Evolutionary conservation across 1,284 basidiomycete species (phyloP), one percentile per base, ranked within the genome.

Genomic region (Boletus sp.): DNA sequence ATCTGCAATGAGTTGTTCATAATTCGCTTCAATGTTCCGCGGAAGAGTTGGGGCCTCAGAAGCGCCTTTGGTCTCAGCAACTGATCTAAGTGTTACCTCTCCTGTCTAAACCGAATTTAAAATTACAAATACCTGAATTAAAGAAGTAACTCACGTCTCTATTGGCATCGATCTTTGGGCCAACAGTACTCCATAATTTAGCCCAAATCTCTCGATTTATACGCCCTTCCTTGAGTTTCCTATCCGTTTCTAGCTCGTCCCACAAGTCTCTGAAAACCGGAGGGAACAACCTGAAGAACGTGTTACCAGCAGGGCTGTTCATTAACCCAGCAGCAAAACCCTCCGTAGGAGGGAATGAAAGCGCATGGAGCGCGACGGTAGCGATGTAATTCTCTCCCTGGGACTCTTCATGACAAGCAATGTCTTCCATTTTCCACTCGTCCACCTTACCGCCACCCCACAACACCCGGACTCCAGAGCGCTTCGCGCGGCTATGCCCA

Each of bases 371-470:
- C 0, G 94, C 95, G 29, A 96, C 75, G 3, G 91, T 92, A 2
- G 96, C 85, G 53, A 97, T 83, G 67, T 94, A 98, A 67, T 98
- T 89, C 68, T 96, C 93, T 4, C 96, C 94, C 68, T 98, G 93
- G 1, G 70, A 70, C 57, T 86, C 80, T 60, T 91, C 84, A 45
- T 84, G 78, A 69, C 96, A 98, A 4, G 91, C 95, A 42, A 93
- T 77, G 58, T 93, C 86, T 2, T 89, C 85, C 92, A 98, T 98
- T 18, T 73, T 73, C 88, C 91, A 96, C 51, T 87, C 82, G 56
- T 86, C 83, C 24, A 79, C 75, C 61, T 80, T 82, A 36, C 78
- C 80, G 16, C 81, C 81, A 49, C 84, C 79, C 91, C 93, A 95
- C 20, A 85, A 79, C 57, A 96, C 81, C 57, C 77, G 84, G 41